A percentile compares a stretch with the other conserved stretches of the same genome.
phyloP scores from a whole-genome alignment of 805 yeast genomes.

The Metschnikowia borealis region DNA sequence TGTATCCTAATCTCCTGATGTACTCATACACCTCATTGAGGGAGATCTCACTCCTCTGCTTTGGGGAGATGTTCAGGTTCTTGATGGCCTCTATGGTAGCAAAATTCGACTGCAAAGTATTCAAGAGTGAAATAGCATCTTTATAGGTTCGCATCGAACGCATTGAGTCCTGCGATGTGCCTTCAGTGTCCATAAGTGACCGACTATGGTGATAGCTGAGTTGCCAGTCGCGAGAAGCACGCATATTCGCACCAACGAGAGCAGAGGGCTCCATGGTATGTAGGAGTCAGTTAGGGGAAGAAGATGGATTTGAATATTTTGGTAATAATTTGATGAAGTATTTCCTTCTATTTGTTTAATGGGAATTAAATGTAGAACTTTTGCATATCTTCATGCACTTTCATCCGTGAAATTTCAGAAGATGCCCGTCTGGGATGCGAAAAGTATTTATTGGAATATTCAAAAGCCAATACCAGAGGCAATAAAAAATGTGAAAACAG shows the following conservation, averaged over 20 bases:
- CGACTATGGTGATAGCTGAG: not conserved
- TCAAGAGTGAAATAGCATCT: slow-evolving; percentile 83
- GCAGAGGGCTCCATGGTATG: not conserved
- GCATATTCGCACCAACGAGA: not conserved
- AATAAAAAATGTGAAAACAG: too few species aligned
- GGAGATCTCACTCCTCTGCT: slow-evolving; percentile 57
- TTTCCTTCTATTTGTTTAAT: too few species aligned
- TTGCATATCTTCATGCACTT: not conserved
- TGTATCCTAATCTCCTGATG: slow-evolving; percentile 37
- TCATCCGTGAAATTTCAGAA: not conserved
- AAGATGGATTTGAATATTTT: not conserved
- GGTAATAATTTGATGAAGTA: too few species aligned
- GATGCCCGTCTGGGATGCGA: not conserved
- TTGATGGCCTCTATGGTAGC: slow-evolving; percentile 82
- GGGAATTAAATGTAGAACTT: too few species aligned
- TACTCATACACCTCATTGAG: slow-evolving; percentile 72
- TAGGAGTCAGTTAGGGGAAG: not conserved
- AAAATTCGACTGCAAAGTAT: slow-evolving; percentile 85
- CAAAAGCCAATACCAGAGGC: too few species aligned
- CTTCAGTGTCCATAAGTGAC: slow-evolving; percentile 1
- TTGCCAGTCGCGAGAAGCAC: not conserved
- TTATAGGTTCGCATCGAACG: slow-evolving; percentile 25
- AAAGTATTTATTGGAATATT: not conserved
- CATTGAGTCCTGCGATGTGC: slow-evolving; percentile 15
- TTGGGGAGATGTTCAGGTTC: slow-evolving; percentile 50